phyloP scores from a whole-genome alignment of 192 early-diverging fungal genomes.

The Endogone sp. region DNA sequence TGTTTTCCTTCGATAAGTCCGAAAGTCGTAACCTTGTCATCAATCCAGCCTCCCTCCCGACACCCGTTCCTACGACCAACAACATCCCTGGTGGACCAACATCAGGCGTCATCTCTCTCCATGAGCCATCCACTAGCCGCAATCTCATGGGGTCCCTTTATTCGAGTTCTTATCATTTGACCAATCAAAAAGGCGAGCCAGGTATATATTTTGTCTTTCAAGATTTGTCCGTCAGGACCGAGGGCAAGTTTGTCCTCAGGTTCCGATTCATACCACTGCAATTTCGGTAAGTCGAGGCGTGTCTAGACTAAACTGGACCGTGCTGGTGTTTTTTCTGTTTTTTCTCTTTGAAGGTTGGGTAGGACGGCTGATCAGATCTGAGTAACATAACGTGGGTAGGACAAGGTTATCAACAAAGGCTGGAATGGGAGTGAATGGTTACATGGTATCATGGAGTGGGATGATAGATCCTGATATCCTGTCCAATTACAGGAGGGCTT shows the following conservation, averaged over 20 bases:
- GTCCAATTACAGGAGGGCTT: too few species aligned
- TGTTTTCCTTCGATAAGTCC: conserved; percentile 14
- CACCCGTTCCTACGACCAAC: background rate
- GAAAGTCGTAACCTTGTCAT: conserved; percentile 32
- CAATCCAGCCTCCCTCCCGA: conserved; percentile 27
- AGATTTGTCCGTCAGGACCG: conserved; percentile 71
- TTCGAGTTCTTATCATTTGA: conserved; percentile 63
- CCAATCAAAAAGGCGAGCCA: conserved; percentile 57
- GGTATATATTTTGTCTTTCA: conserved; percentile 81
- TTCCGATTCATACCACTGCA: conserved; percentile 39
- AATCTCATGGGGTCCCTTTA: conserved; percentile 70
- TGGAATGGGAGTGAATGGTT: background rate
- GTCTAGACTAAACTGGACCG: too few species aligned
- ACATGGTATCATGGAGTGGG: too few species aligned
- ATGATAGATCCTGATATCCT: too few species aligned
- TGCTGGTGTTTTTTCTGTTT: too few species aligned
- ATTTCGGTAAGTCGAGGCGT: too few species aligned
- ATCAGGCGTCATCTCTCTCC: conserved; percentile 2
- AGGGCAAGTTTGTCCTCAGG: conserved; percentile 66
- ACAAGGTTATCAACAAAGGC: background rate
- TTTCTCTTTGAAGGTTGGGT: too few species aligned
- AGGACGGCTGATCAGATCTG: too few species aligned
- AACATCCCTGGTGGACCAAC: background rate
- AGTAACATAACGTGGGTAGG: too few species aligned
- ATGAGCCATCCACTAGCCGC: conserved; percentile 36